Base-by-base conservation (phyloP, 2,329 filamentous ascomycete species). In the Xylariaceae sp. region DNA sequence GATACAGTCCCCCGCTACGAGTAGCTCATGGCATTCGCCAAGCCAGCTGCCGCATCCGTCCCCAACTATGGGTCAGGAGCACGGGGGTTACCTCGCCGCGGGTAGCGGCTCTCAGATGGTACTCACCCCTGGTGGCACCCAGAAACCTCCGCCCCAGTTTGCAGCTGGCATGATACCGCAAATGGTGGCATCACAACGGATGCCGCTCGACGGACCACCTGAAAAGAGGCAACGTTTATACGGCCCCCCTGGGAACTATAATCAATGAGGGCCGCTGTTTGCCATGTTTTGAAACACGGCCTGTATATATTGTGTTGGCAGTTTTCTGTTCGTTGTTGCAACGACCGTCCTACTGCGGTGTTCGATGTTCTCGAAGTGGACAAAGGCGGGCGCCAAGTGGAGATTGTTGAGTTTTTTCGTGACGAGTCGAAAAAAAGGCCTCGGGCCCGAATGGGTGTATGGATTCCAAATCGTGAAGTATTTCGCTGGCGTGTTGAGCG, bases 211-310 rank as follows among this genome's bases (percentile, higher is more conserved):
- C 11, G 76, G 77, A 18, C 73, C 76, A 51, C 76, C 77, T 0
- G 81, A 82, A 66, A 84, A 84, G 70, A 74, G 82, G 53, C 81
- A 82, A 66, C 74, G 82, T 50, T 59, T 82, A 54, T 81, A 79
- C 58, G 75, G 73, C 2, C 73, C 76, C 0, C 74, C 76, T 51
- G 71, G 73, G 15, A 75, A 70, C 62, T 79, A 77, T 68, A 72
- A 73, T 59, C 75, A 72, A 72, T 73, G 58, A 60, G 18, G 15
- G 54, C 17, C 37, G 15, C 37, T 8, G 58, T 51, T 50, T 10
- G 45, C 11, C 44, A 57, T 56, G 53, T 56, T 61, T 59, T 42
- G 61, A 62, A 61, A 64, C 58, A 59, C 56, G 56, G 60, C 60
- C 57, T 69, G 67, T 71, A 69, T 69, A 71, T 71, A 70, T 62